Evolutionary conservation across 2,329 filamentous ascomycete species (phyloP).

Genomic region (Paracoccidioides brasiliensis): DNA sequence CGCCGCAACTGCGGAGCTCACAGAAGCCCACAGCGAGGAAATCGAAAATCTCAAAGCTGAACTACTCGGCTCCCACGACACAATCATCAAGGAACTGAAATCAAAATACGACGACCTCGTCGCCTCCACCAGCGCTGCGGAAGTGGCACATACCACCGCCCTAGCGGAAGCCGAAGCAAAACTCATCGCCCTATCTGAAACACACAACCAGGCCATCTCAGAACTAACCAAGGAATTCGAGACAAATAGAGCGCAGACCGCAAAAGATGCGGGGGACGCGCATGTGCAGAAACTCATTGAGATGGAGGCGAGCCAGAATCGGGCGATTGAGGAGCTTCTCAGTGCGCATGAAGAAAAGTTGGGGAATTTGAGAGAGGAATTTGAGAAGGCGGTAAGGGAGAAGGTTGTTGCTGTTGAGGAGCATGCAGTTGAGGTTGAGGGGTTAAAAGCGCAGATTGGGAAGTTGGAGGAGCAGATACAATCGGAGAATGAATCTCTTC

Average conservation of each 20-base stretch:
- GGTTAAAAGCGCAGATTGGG: slow-evolving; percentile 28
- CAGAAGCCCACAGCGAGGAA: slow-evolving; percentile 23
- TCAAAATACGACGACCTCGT: slow-evolving; percentile 10
- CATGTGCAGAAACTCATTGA: slow-evolving; percentile 23
- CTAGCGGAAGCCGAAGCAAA: slow-evolving; percentile 19
- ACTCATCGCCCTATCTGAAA: slow-evolving; percentile 18
- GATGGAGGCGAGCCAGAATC: slow-evolving; percentile 26
- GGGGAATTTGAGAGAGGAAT: slow-evolving; percentile 23
- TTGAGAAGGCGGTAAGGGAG: slow-evolving; percentile 23
- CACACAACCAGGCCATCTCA: slow-evolving; percentile 18
- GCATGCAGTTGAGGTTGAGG: slow-evolving; percentile 24
- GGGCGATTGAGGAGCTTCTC: slow-evolving; percentile 30
- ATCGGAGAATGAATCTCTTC: slow-evolving; percentile 34
- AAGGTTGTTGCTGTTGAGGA: slow-evolving; percentile 25
- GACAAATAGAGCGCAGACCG: slow-evolving; percentile 21
- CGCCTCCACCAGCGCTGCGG: slow-evolving; percentile 2
- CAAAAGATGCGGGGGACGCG: slow-evolving; percentile 26
- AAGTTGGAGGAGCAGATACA: slow-evolving; percentile 40
- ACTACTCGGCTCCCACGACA: slow-evolving; percentile 10
- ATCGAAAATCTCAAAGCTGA: slow-evolving; percentile 22
- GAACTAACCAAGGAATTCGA: slow-evolving; percentile 25
- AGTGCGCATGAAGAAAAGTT: slow-evolving; percentile 28
- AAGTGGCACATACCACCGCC: slow-evolving; percentile 9
- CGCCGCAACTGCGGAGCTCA: slow-evolving; percentile 22
- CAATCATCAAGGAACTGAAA: slow-evolving; percentile 9